Evolutionary conservation across 1,284 basidiomycete genomes (phyloP), one percentile per base, ranked within the genome.

Genomic region (Moniliophthora roreri): DNA sequence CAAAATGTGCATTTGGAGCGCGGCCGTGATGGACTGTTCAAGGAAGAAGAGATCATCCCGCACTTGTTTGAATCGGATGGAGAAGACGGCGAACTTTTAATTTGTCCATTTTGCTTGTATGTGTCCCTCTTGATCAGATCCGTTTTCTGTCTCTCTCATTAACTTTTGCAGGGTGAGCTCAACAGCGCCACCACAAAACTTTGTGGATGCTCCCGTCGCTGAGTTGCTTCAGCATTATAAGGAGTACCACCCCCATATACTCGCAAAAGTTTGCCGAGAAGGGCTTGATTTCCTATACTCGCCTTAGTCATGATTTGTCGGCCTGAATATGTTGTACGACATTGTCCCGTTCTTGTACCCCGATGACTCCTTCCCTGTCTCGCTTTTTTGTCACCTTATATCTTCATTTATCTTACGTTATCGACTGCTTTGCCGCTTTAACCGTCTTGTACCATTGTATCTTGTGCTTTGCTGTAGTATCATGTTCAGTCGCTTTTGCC

Each of bases 41-140:
- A 38, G 24, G 47, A 48, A 20, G 20, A 35, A 32, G 38, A 32
- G 18, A 23, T 53, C n/a, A 35, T 48, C 6, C 11, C n/a, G 18
- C 24, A n/a, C 34, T 34, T 34, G 34, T 48, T 32, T 13, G 40
- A 51, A 16, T 21, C 26, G 16, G 40, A 36, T 11, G 50, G 34
- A 8, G 21, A 16, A 16, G 26, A 41, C 7, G 47, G 35, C n/a
- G 47, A 47, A 2, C 3, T 18, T 21, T 21, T 35, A 13, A 13
- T 32, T 21, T 55, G 53, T 44, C 44, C 24, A 3, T 39, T 55
- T 23, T 55, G 53, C 38, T 32, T 41, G 53, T 55, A 18, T 26
- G 53, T 51, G 13, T 3, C 13, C 8, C 28, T 21, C 15, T 36
- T 39, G 5, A 21, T 11, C 4, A n/a, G 23, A 16, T 34, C 9